Evolutionary conservation across 2,329 filamentous ascomycete genomes (phyloP).

Genomic region (Aureobasidium sp.): DNA sequence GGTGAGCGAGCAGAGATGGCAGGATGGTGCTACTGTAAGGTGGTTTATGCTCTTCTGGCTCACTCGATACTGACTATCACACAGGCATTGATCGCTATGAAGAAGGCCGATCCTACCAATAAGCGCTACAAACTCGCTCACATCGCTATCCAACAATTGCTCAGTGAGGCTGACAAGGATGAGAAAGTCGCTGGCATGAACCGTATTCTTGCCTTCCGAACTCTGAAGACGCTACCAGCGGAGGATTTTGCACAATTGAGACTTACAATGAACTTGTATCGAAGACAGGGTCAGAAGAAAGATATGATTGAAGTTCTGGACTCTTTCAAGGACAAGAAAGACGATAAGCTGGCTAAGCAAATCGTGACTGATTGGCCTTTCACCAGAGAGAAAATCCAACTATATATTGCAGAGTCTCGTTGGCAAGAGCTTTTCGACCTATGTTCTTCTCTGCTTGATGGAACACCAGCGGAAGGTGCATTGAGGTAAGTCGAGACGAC

Average conservation of each 20-base stretch:
- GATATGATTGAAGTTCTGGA: conserved; percentile 7
- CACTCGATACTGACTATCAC: neutral
- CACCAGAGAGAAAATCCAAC: conserved; percentile 5
- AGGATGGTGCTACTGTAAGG: conserved; percentile 21
- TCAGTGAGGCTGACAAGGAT: conserved; percentile 9
- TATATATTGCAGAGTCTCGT: neutral
- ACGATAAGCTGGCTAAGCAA: conserved; percentile 5
- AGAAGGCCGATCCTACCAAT: conserved; percentile 22
- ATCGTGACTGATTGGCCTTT: conserved; percentile 7
- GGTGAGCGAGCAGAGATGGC: conserved; percentile 21
- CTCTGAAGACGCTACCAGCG: neutral
- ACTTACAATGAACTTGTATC: conserved; percentile 7
- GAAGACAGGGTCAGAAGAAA: conserved; percentile 7
- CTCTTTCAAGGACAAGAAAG: neutral
- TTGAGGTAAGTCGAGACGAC: neutral
- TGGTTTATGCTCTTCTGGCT: too few relatives aligned
- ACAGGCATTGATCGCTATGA: conserved; percentile 26
- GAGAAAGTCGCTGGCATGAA: conserved; percentile 10
- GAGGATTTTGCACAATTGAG: conserved; percentile 6
- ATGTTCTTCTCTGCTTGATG: neutral
- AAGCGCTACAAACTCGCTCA: conserved; percentile 26
- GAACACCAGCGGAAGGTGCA: neutral
- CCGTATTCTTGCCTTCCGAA: conserved; percentile 10
- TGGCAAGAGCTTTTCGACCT: conserved; percentile 6
- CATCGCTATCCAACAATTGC: conserved; percentile 9